A percentile compares a stretch with the other conserved stretches of the same genome.
phyloP scores from a whole-genome alignment of 192 early-diverging fungal species.

The Dissophora globulifera region DNA sequence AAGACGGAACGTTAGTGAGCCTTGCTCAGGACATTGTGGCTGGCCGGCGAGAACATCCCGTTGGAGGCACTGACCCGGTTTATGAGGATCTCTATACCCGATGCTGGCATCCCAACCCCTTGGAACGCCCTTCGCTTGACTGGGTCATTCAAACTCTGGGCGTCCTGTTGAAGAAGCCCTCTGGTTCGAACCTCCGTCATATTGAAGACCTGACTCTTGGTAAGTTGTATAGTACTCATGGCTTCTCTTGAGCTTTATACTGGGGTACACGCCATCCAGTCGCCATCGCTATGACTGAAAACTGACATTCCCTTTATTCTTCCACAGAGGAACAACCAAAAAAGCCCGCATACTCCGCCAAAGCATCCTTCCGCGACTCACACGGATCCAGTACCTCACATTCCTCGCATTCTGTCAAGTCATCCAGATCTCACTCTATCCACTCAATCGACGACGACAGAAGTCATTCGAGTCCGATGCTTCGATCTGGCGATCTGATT shows the following conservation, averaged over 20 bases:
- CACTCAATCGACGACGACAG: slow-evolving; percentile 36
- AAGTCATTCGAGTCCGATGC: slow-evolving; percentile 18
- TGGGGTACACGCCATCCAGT: too few relatives aligned
- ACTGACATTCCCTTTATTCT: not conserved
- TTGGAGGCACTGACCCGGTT: slow-evolving; percentile 42
- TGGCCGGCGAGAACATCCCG: slow-evolving; percentile 32
- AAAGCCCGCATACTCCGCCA: slow-evolving; percentile 50
- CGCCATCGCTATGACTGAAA: too few relatives aligned
- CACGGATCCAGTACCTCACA: slow-evolving; percentile 27
- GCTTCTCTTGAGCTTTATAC: not conserved
- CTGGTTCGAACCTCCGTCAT: slow-evolving; percentile 21
- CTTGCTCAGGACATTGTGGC: slow-evolving; percentile 44
- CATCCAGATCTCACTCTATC: slow-evolving; percentile 34
- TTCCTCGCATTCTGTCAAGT: slow-evolving; percentile 25
- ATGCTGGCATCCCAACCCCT: slow-evolving; percentile 37
- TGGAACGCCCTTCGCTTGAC: slow-evolving; percentile 46
- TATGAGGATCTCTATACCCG: slow-evolving; percentile 51
- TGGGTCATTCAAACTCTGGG: slow-evolving; percentile 40
- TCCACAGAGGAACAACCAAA: slow-evolving; percentile 35
- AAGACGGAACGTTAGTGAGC: slow-evolving; percentile 25
- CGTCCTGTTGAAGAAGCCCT: slow-evolving; percentile 41
- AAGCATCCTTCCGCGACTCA: slow-evolving; percentile 43
- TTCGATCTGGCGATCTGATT: slow-evolving; percentile 22
- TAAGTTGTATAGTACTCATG: slow-evolving; percentile 6
- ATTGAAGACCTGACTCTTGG: slow-evolving; percentile 43